Conservation (phyloP, 345 rosid species). For the Moricandia moricandioides region DNA sequence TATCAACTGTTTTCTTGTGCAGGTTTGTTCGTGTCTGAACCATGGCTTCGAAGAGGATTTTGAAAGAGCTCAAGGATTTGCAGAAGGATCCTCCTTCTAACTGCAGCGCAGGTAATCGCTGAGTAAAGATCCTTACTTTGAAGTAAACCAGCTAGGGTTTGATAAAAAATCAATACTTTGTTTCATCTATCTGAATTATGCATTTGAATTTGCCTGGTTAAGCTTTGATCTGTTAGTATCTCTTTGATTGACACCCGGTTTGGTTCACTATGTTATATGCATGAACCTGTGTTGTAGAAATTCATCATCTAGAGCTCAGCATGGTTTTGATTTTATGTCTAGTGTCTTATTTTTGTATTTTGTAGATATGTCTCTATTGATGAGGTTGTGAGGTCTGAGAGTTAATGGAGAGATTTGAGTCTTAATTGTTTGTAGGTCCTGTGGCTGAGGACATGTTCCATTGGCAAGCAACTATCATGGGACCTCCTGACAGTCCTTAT, state of each 20-base stretch:
- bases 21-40: background rate
- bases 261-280: background rate
- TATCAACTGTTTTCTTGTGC: background rate
- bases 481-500: conserved; percentile 52
- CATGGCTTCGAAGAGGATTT: conserved; percentile 51
- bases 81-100: conserved; percentile 55
- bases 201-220: background rate
- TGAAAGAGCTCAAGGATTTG: conserved; percentile 41
- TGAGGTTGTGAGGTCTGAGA: background rate
- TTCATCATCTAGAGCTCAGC: background rate
- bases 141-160: background rate
- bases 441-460: conserved; percentile 61
- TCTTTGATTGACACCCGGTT: background rate
- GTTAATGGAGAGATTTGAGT: background rate
- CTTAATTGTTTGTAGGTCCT: conserved; percentile 38
- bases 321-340: background rate
- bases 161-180: background rate
- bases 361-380: background rate
- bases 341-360: background rate
- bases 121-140: background rate
- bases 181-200: background rate
- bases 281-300: background rate
- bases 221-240: background rate
- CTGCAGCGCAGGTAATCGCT: conserved; percentile 47
- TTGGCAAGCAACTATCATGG: conserved; percentile 62